Evolutionary conservation across 2,329 filamentous ascomycete genomes (phyloP), one percentile per base, ranked within the genome.

Genomic region (Furcasterigmium furcatum): DNA sequence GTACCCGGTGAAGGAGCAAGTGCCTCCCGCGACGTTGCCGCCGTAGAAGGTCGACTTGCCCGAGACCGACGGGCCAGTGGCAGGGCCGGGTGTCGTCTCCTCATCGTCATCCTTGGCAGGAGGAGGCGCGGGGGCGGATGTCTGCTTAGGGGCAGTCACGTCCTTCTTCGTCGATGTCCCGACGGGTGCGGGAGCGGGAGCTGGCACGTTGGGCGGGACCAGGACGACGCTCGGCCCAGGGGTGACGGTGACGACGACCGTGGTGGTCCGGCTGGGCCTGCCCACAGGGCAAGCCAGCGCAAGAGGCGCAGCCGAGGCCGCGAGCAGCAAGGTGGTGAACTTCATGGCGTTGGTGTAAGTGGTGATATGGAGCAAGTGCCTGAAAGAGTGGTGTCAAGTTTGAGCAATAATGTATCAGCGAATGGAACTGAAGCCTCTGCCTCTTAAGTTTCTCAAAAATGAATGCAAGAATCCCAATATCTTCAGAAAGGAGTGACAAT

Each of bases 1-100:
- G 66, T 85, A 85, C 42, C 73, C 77, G 8, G 71, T 68, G 69
- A 87, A 85, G 12, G 76, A 80, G 64, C 84, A 88, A 47, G 72
- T 74, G 50, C 84, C 84, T 32, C 82, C 82, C 5, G 64, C 60
- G 3, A 81, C 58, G 58, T 80, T 77, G 24, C 79, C 77, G 25
- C 73, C 72, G 55, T 81, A 80, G 52, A 69, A 77, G 39, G 77
- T 80, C 38, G 73, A 72, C 46, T 64, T 54, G 49, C 73, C 73
- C 40, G 2, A 58, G 39, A 40, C 24, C 6, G 30, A 19, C 4
- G 44, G 24, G 24, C 38, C 39, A 27, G 44, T 9, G 12, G 22
- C 25, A 21, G 4, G 12, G 41, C n/a, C 25, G 18, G 41, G 22
- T 9, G 41, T 27, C 27, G 9, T 35, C 24, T 27, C 7, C 24